Conservation (phyloP, 148 eudicot genomes). For the Simmondsia chinensis region DNA sequence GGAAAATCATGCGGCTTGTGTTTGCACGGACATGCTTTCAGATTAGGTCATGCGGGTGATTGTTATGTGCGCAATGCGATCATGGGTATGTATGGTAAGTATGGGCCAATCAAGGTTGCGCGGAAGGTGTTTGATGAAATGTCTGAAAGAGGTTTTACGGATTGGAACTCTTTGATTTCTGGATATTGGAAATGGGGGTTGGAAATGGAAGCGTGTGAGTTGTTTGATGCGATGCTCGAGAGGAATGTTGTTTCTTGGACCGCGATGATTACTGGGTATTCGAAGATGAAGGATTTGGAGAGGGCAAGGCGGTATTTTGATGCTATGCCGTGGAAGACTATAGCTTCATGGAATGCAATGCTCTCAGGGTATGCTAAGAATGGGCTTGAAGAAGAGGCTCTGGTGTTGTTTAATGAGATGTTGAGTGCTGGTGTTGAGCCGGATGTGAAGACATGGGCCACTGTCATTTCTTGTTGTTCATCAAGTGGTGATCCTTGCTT, state of each 20-base stretch:
- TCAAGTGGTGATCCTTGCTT: conserved; percentile 33
- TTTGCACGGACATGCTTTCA: conserved; percentile 39
- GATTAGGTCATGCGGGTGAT: conserved; percentile 32
- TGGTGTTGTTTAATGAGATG: conserved; percentile 39
- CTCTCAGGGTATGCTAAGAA: conserved; percentile 48
- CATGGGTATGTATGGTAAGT: conserved; percentile 32
- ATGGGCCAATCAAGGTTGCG: conserved; percentile 39
- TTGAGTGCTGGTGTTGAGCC: conserved; percentile 29
- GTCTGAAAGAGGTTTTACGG: conserved; percentile 35
- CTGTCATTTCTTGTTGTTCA: conserved; percentile 44
- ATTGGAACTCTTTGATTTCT: conserved; percentile 64
- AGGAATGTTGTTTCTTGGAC: conserved; percentile 62
- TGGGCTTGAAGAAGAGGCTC: conserved; percentile 37
- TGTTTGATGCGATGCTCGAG: conserved; percentile 49
- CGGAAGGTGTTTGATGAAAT: conserved; percentile 61
- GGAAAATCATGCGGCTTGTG: conserved; percentile 26
- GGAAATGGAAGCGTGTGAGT: conserved; percentile 28
- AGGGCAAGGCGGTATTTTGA: conserved; percentile 51
- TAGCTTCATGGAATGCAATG: conserved; percentile 79
- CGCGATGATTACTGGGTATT: conserved; percentile 58
- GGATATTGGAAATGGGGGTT: conserved; percentile 62
- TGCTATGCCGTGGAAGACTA: conserved; percentile 38
- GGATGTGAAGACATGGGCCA: conserved; percentile 47
- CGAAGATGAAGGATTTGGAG: conserved; percentile 32
- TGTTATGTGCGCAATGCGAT: conserved; percentile 30